Evolutionary conservation across 1,284 basidiomycete genomes (phyloP), one percentile per base, ranked within the genome.

Genomic region (Naganishia sp.): DNA sequence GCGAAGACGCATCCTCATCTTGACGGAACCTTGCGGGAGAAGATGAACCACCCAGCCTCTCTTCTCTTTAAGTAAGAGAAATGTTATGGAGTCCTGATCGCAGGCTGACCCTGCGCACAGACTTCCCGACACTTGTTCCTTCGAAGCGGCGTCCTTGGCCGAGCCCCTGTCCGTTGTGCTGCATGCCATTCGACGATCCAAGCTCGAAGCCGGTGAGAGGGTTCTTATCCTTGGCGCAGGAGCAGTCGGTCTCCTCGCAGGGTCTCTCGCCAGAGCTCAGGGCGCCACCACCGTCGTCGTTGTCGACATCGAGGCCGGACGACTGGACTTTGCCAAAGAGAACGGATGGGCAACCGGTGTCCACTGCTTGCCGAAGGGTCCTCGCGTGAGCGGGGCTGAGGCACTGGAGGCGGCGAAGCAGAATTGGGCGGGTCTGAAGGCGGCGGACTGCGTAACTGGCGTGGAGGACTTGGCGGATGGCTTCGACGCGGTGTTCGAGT

Each of bases 1-100:
- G 94, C 94, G 53, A 92, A 94, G 78, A 92, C 91, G 11, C 91
- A 88, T 79, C 94, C 94, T 54, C 94, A 98, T 76, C 84, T 90
- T 28, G 93, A 97, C 74, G 94, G 94, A 3, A 95, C 92, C 6
- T 85, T 97, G 56, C 90, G 93, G 78, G 86, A 87, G 66, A 84
- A 84, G 71, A 90, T 97, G 85, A 92, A 91, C 79, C 93, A 94
- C 80, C 93, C 92, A 2, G 86, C 86, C 0, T 84, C 88, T 74
- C 84, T 92, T 68, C 85, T 94, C 50, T 90, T 95, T 81, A 89
- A 89, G 90, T 92, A 78, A 79, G 90, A 86, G 6, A 49, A 61
- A 48, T 66, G 43, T 45, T 36, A 39, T 25, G 15, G 23, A 52
- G 0, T 21, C 63, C 33, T 39, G 42, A 25, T 6, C 16, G 33